Evolutionary conservation across 306 rosid genomes (phyloP), one percentile per base, ranked within the genome.

Genomic region (Vigna radiata): DNA sequence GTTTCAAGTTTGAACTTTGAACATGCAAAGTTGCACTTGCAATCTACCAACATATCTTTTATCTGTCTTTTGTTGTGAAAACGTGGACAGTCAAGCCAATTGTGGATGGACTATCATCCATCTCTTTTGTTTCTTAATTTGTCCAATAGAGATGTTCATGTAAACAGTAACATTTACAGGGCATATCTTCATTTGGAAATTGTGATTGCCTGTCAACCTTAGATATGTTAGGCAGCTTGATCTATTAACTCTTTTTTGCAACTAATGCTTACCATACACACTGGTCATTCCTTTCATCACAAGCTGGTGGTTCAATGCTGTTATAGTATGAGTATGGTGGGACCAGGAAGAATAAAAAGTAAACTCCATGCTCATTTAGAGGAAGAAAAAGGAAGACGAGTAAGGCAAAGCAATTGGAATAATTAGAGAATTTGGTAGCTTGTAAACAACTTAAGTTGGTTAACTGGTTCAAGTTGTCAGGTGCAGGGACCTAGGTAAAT

Each of bases 91-190:
- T 59, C 71, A 48, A 37, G 75, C 48, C 6, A 39, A 77, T 59
- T 60, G 47, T 61, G 66, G 65, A 49, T 63, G 48, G 56, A 37
- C 47, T 61, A 25, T 79, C 77, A 79, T 66, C 66, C 55, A 53
- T 44, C 21, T 75, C 29, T 58, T 58, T 49, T 9, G 44, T 39
- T 56, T 70, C 47, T 76, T 76, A 19, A 13, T 19, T 62, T 70
- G 43, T 60, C 33, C 37, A 46, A 65, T 73, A 61, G 19, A 44
- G 63, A 63, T 54, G 53, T 62, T 52, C 33, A 5, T 33, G 39
- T 27, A 55, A 29, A 21, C 11, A 33, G n/a, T 44, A 18, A 44
- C 75, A 44, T 46, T 17, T 2, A 11, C 48, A 33, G 4, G 65
- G 47, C 33, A 44, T 63, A n/a, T 56, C 31, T 33, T 82, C 54